Percentiles rank a stretch among this genome's conserved stretches.
These are phyloP conservation scores for Torulaspora pretoriensis DNA, from an alignment of 1,139 yeast genomes.

Conservation along the genomic window DNA sequence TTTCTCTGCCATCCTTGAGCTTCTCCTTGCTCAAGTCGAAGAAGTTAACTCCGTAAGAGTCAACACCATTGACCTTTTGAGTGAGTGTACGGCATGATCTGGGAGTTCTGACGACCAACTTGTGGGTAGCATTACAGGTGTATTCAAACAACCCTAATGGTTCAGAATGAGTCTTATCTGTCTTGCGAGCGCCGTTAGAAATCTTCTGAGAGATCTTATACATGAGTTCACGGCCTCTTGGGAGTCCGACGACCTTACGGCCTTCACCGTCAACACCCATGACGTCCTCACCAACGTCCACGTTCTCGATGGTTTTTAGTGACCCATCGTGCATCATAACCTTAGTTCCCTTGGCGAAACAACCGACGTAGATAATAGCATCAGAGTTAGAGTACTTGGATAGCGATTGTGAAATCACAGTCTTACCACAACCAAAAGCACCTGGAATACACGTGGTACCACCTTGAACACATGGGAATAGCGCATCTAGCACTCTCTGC, in stretches of 20 bases:
- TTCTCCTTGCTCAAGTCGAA: conserved; percentile 8
- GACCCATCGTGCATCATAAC: conserved; percentile 45
- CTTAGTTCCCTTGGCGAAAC: conserved; percentile 42
- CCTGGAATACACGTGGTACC: conserved; percentile 99
- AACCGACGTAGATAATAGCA: conserved; percentile 89
- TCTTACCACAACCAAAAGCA: conserved; percentile 99
- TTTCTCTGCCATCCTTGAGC: conserved; percentile 14
- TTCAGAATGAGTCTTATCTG: conserved; percentile 7
- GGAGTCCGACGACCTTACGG: conserved; percentile 41
- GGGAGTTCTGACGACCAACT: conserved; percentile 36
- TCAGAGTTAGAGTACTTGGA: conserved; percentile 97
- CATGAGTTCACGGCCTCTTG: conserved; percentile 43
- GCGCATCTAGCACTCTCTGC: conserved; percentile 95
- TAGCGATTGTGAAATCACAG: conserved; percentile 95
- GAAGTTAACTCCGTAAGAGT: conserved; percentile 9
- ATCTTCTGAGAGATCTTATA: conserved; percentile 35
- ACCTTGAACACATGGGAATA: conserved; percentile 99
- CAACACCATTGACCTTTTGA: conserved; percentile 2
- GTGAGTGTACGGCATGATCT: conserved; percentile 4
- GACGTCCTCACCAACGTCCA: conserved; percentile 41
- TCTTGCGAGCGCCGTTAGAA: conserved; percentile 1
- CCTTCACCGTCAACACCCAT: conserved; percentile 45
- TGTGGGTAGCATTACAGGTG: conserved; percentile 35
- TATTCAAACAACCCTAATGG: conserved; percentile 4
- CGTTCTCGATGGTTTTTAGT: conserved; percentile 37